Conservation (phyloP, 164 flowering plant species). For the Vitis amurensis region DNA sequence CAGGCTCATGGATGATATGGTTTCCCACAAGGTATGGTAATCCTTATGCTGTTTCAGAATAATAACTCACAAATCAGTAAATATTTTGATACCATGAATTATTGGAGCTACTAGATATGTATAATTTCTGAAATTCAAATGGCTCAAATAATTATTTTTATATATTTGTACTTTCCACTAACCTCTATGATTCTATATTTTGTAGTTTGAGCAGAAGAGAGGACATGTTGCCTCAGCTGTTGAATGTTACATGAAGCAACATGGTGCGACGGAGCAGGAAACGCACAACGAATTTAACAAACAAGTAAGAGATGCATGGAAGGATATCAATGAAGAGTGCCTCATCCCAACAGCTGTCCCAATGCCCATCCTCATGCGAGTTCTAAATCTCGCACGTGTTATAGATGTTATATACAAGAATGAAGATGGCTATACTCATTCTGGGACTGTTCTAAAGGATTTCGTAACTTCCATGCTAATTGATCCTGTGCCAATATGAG, state of each 20-base stretch:
- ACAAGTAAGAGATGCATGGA: neutral
- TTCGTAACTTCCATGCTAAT: neutral
- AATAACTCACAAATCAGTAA: too few relatives aligned
- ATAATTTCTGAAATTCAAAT: too few relatives aligned
- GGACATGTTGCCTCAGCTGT: slow-evolving; percentile 12
- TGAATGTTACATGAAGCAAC: slow-evolving; percentile 19
- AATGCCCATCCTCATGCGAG: neutral
- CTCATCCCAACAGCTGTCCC: neutral
- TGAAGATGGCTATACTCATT: neutral
- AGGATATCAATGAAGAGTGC: slow-evolving; percentile 1
- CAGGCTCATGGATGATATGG: slow-evolving; percentile 35
- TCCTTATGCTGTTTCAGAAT: too few relatives aligned
- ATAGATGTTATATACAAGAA: neutral
- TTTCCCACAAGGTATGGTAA: slow-evolving; percentile 23
- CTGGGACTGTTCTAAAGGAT: neutral
- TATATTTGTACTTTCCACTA: too few relatives aligned
- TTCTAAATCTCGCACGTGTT: neutral
- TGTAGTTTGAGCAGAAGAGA: slow-evolving; percentile 8
- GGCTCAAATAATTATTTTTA: too few relatives aligned
- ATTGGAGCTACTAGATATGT: too few relatives aligned
- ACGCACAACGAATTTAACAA: slow-evolving; percentile 1
- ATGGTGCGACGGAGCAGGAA: slow-evolving; percentile 6
- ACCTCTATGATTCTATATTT: too few relatives aligned
- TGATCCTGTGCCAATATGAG: neutral
- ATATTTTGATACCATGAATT: too few relatives aligned